Evolutionary conservation across 768 basidiomycete genomes (phyloP).

Genomic region (Kwoniella heveanensis): DNA sequence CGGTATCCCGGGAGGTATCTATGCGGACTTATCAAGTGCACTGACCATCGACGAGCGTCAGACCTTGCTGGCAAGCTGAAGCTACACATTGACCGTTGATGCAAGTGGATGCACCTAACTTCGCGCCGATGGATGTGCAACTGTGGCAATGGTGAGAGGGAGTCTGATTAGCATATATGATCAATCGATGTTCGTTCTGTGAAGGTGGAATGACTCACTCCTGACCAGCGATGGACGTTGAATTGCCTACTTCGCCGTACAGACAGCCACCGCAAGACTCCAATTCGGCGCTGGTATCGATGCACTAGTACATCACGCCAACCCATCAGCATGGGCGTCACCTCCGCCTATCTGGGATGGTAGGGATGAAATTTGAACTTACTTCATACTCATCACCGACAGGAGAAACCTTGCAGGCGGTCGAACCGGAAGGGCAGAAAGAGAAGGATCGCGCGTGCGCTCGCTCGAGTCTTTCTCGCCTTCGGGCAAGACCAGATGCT

Average conservation of each 20-base stretch:
- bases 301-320: background rate
- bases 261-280: slow-evolving; percentile 20
- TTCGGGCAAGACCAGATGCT: slow-evolving; percentile 4
- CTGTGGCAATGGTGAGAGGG: background rate
- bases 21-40: too few relatives aligned
- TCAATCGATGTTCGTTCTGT: too few relatives aligned
- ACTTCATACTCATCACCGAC: slow-evolving; percentile 8
- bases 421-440: slow-evolving; percentile 12
- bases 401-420: slow-evolving; percentile 4
- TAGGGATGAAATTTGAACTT: too few relatives aligned
- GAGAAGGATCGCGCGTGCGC: background rate
- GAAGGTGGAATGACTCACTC: slow-evolving; percentile 11
- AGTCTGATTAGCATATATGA: too few relatives aligned
- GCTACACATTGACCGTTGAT: slow-evolving; percentile 17
- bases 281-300: slow-evolving; percentile 4
- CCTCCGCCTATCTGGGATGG: too few relatives aligned
- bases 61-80: slow-evolving; percentile 12
- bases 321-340: too few relatives aligned
- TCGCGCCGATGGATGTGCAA: slow-evolving; percentile 14
- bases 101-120: slow-evolving; percentile 13
- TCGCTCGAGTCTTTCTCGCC: background rate
- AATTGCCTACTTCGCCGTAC: slow-evolving; percentile 6
- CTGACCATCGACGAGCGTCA: slow-evolving; percentile 3
- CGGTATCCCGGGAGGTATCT: too few relatives aligned
- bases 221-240: background rate